A percentile compares a stretch with the other conserved stretches of the same genome.
Conservation (phyloP, 1,284 basidiomycete species). For the Cryptococcus deneoformans region DNA sequence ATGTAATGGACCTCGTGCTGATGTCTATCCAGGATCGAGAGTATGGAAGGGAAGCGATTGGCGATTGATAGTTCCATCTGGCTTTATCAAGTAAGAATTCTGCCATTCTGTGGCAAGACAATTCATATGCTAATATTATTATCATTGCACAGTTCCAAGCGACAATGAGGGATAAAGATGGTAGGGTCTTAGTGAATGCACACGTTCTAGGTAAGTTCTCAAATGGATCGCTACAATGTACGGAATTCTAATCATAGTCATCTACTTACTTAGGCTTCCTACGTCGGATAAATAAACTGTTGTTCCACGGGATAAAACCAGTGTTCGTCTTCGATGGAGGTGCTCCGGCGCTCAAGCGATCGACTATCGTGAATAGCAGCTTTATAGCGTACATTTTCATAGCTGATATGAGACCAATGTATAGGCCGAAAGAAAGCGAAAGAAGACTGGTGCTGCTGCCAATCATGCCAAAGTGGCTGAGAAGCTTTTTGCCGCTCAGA, state of each 20-base stretch:
- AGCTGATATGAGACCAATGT: no score
- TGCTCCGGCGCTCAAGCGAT: constrained; percentile 80
- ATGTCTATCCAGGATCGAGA: constrained; percentile 65
- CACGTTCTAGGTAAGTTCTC: constrained; percentile 72
- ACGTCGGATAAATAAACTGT: constrained; percentile 85
- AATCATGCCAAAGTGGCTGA: constrained; percentile 84
- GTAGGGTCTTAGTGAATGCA: constrained; percentile 83
- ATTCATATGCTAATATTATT: background rate
- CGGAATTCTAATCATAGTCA: background rate
- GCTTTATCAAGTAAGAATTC: constrained; percentile 65
- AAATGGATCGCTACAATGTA: background rate
- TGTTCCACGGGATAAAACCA: constrained; percentile 95
- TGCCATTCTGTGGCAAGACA: background rate
- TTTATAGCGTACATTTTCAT: background rate
- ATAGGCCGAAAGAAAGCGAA: constrained; percentile 77
- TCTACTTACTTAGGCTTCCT: constrained; percentile 58
- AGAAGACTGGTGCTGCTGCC: constrained; percentile 80
- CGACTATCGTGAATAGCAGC: constrained; percentile 68
- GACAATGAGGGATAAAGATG: constrained; percentile 98
- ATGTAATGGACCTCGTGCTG: background rate
- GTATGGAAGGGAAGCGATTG: constrained; percentile 82
- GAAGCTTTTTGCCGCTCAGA: constrained; percentile 86
- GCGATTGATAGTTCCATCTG: constrained; percentile 99
- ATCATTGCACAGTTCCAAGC: constrained; percentile 74
- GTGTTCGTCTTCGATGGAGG: constrained; percentile 98